Evolutionary conservation across 805 yeast species (phyloP).

Genomic region (Metschnikowia anglica): DNA sequence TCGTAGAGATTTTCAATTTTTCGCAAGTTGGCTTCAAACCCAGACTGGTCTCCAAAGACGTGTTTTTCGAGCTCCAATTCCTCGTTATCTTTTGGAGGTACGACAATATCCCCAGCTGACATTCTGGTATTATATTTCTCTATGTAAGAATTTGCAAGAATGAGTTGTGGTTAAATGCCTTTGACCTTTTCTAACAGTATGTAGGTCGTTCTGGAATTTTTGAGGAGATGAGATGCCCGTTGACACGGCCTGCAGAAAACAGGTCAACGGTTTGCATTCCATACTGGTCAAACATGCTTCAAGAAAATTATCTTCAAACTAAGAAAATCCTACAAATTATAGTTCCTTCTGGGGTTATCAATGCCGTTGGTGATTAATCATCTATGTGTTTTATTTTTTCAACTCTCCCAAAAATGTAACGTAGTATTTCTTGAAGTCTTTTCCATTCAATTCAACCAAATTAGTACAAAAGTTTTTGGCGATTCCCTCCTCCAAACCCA

Average conservation of each 20-base stretch:
- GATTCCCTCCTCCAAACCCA: slow-evolving; percentile 57
- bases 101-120: not conserved
- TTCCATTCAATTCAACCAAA: slow-evolving; percentile 54
- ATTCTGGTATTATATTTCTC: not conserved
- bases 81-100: slow-evolving; percentile 66
- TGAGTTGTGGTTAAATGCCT: not conserved
- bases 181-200: not conserved
- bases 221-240: slow-evolving; percentile 18
- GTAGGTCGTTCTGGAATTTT: slow-evolving; percentile 8
- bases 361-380: slow-evolving; percentile 5
- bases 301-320: too few species aligned
- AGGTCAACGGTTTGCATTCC: not conserved
- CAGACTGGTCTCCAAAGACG: slow-evolving; percentile 85
- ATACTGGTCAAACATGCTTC: too few species aligned
- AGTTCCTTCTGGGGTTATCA: not conserved
- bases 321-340: too few species aligned
- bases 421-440: slow-evolving; percentile 72
- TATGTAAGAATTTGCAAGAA: not conserved
- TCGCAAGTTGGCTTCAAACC: slow-evolving; percentile 65
- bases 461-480: slow-evolving; percentile 61
- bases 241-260: slow-evolving; percentile 6
- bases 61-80: slow-evolving; percentile 76
- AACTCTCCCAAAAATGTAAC: slow-evolving; percentile 41
- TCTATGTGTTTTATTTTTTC: slow-evolving; percentile 24
- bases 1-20: slow-evolving; percentile 58